phyloP scores from a whole-genome alignment of 1,284 basidiomycete genomes.

The Ustanciosporium gigantosporum region DNA sequence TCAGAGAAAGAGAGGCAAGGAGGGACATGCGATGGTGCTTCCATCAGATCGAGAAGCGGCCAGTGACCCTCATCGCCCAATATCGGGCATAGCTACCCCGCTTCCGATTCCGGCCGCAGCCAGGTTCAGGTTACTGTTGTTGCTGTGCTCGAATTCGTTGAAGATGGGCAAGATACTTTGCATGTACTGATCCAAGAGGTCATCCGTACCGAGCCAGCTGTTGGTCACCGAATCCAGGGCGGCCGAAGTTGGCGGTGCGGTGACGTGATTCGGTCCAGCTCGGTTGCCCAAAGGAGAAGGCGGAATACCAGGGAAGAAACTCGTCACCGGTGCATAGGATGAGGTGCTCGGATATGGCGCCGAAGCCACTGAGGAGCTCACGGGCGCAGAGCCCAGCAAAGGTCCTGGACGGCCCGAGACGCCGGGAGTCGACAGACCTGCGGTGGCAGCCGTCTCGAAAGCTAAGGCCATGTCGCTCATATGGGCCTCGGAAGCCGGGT shows the following conservation, averaged over 20 bases:
- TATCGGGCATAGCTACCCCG: slow-evolving; percentile 28
- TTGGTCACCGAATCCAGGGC: slow-evolving; percentile 18
- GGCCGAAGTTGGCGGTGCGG: neutral
- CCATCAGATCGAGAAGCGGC: too few species aligned
- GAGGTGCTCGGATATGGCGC: neutral
- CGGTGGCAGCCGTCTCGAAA: slow-evolving; percentile 26
- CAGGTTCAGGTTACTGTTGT: slow-evolving; percentile 25
- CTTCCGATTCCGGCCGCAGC: slow-evolving; percentile 13
- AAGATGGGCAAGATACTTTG: slow-evolving; percentile 40
- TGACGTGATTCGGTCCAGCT: neutral
- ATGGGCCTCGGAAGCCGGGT: slow-evolving; percentile 2
- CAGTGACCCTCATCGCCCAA: too few species aligned
- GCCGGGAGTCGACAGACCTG: slow-evolving; percentile 15
- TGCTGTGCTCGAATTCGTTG: slow-evolving; percentile 37
- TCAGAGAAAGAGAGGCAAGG: too few species aligned
- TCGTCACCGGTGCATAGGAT: neutral
- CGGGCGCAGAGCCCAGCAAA: too few species aligned
- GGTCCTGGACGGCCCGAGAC: slow-evolving; percentile 1
- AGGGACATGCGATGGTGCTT: too few species aligned
- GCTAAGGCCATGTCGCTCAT: slow-evolving; percentile 40
- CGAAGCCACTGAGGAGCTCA: neutral
- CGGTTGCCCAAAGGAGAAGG: neutral
- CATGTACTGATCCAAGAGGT: slow-evolving; percentile 36
- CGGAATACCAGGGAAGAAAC: neutral
- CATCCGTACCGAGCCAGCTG: slow-evolving; percentile 36